These are phyloP conservation scores for Sphaerulina populicola DNA, from an alignment of 2,329 filamentous ascomycete genomes.

Conservation along the genomic window DNA sequence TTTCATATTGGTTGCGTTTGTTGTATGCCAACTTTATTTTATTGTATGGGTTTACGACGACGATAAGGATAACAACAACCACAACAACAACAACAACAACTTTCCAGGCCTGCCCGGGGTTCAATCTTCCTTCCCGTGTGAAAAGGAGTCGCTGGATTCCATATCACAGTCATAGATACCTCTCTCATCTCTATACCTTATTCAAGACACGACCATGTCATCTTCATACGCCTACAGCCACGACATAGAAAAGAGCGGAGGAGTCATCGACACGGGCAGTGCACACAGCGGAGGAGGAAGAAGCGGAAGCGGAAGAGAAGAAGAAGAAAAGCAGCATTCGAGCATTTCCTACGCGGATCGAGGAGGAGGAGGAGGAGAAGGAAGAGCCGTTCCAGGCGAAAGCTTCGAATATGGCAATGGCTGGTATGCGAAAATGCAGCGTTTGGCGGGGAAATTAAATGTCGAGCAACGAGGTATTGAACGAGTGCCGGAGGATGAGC, in stretches of 20 bases:
- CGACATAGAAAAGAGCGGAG: slow-evolving; percentile 20
- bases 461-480: slow-evolving; percentile 71
- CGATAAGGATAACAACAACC: too few species aligned
- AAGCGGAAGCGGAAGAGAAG: background rate
- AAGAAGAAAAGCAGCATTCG: background rate
- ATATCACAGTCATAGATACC: too few species aligned
- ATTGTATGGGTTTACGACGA: too few species aligned
- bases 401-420: slow-evolving; percentile 51
- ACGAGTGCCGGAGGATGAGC: slow-evolving; percentile 61
- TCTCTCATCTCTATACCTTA: too few species aligned
- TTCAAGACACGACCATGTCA: too few species aligned
- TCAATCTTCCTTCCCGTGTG: too few species aligned
- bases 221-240: slow-evolving; percentile 6
- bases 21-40: too few species aligned
- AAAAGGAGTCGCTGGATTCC: too few species aligned
- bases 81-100: too few species aligned
- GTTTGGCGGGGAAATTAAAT: slow-evolving; percentile 55
- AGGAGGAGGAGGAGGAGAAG: slow-evolving; percentile 32
- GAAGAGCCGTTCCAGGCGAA: slow-evolving; percentile 49
- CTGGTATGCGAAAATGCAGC: slow-evolving; percentile 52
- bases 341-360: slow-evolving; percentile 33
- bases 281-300: slow-evolving; percentile 11
- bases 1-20: too few species aligned
- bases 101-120: too few species aligned
- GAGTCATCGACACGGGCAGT: slow-evolving; percentile 8